Base-by-base conservation (phyloP, 1,139 yeast species). In the Zhuliangozyma blackwelliae region DNA sequence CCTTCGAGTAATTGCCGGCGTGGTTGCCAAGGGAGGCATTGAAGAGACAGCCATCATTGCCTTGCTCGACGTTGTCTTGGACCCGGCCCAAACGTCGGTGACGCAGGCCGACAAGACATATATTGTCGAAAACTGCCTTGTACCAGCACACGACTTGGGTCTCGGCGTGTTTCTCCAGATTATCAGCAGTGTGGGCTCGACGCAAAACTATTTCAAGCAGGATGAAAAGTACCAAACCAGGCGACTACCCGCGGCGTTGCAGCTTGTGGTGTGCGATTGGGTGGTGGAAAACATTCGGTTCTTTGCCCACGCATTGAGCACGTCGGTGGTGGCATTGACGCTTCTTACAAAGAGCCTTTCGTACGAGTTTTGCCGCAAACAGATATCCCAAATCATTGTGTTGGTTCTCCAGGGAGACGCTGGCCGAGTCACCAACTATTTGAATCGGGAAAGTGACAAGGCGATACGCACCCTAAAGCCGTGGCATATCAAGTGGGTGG, bases 401-500 rank as follows among this genome's bases (percentile, higher is more conserved):
- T 31, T 58, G 5, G 38, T 55, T 12, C 27, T 52, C 1, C 41
- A 44, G 45, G 10, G 40, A 32, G 25, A 36, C 25, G 31, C 30
- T 5, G 22, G 12, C 9, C 16, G 34, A 6, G 23, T 25, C 37
- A 5, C 31, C 27, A 4, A 36, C 34, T 25, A 36, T 27, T 16
- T 31, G 27, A 49, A 44, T 30, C 36, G 31, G 13, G 43, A 41
- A 13, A 29, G 28, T 35, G 40, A 35, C 29, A 43, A 38, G 29
- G 29, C 26, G 2, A 34, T 43, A 3, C 35, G 40, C 11, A 29
- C 40, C 9, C 46, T 59, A 31, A 54, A 55, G 35, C 45, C 49
- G 1, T 68, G 73, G 73, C 70, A 66, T 34, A 55, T 64, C 5
- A 56, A 60, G 36, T 44, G 55, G 27, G 62, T 62, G 13, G 57